These are phyloP conservation scores for Kalanchoe fedtschenkoi DNA, from an alignment of 164 flowering plant species.

Conservation along the genomic window DNA sequence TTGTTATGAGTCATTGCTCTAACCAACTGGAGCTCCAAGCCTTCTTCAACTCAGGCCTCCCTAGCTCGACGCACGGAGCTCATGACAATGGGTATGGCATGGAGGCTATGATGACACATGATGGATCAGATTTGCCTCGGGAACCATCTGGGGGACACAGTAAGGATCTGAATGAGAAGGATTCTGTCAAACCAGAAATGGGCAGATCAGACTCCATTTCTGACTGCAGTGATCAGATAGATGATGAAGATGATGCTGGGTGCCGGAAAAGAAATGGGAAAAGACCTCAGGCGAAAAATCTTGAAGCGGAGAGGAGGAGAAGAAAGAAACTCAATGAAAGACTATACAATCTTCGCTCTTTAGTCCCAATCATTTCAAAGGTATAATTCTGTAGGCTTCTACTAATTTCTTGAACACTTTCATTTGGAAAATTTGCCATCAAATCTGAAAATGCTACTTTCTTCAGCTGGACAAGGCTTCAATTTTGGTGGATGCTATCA, in stretches of 20 bases:
- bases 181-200: neutral
- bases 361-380: slow-evolving; percentile 4
- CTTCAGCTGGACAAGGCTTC: slow-evolving; percentile 51
- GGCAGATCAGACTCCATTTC: slow-evolving; percentile 4
- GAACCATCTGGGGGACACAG: neutral
- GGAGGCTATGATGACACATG: neutral
- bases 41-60: neutral
- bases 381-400: neutral
- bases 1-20: neutral
- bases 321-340: slow-evolving; percentile 6
- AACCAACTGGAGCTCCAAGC: neutral
- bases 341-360: slow-evolving; percentile 5
- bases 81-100: neutral
- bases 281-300: slow-evolving; percentile 5
- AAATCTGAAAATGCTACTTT: neutral
- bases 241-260: slow-evolving; percentile 3
- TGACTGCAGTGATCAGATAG: slow-evolving; percentile 8
- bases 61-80: neutral
- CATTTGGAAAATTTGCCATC: neutral
- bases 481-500: slow-evolving; percentile 44
- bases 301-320: slow-evolving; percentile 3
- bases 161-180: neutral
- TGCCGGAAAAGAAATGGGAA: slow-evolving; percentile 1
- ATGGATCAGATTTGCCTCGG: neutral
- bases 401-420: neutral